Evolutionary conservation across 2,329 filamentous ascomycete genomes (phyloP).

Genomic region (Sporothrix sp.): DNA sequence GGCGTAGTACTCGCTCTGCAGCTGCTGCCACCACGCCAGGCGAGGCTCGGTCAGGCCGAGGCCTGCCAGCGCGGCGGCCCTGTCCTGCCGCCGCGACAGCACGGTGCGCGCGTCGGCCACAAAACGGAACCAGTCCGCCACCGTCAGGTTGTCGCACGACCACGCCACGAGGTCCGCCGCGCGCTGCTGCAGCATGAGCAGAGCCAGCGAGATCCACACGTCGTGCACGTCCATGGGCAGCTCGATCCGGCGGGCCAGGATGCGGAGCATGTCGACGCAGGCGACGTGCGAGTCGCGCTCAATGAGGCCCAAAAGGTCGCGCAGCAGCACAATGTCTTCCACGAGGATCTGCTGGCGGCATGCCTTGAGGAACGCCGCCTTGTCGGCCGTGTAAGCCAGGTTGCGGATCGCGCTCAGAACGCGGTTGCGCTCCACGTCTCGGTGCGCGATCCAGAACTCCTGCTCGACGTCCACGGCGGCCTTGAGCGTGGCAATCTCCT

Average conservation of each 20-base stretch:
- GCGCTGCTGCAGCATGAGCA: constrained; percentile 14
- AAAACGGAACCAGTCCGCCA: constrained; percentile 16
- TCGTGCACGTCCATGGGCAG: constrained; percentile 13
- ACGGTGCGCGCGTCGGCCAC: constrained; percentile 15
- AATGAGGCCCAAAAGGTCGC: constrained; percentile 15
- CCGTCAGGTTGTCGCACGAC: constrained; percentile 17
- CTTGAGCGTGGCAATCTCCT: constrained; percentile 7
- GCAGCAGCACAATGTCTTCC: constrained; percentile 18
- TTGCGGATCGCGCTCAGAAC: constrained; percentile 14
- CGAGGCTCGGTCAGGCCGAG: constrained; percentile 13
- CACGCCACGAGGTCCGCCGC: constrained; percentile 14
- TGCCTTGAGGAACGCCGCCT: constrained; percentile 8
- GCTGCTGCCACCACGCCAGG: constrained; percentile 9
- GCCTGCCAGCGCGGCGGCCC: neutral
- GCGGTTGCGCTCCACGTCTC: constrained; percentile 17
- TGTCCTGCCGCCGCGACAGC: constrained; percentile 4
- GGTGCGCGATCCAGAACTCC: constrained; percentile 13
- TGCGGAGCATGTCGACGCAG: constrained; percentile 17
- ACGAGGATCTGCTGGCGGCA: constrained; percentile 17
- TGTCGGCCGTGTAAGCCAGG: constrained; percentile 10
- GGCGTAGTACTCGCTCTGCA: neutral
- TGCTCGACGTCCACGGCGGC: constrained; percentile 14
- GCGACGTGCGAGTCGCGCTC: constrained; percentile 13
- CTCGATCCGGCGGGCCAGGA: constrained; percentile 16
- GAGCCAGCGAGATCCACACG: constrained; percentile 18